Conservation (phyloP, 345 rosid genomes). For the Cochlearia excelsa region DNA sequence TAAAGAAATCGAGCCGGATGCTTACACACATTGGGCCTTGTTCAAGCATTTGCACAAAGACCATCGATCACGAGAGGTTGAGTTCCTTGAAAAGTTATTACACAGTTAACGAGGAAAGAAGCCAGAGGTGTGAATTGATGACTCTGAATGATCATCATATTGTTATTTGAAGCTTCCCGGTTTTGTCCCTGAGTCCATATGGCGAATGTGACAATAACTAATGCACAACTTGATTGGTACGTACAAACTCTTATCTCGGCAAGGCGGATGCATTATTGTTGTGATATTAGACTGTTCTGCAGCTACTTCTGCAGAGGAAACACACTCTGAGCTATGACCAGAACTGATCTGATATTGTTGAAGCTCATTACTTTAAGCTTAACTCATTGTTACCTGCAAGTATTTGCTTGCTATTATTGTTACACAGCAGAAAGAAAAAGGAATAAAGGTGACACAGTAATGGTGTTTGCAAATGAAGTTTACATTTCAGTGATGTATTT, state of each 20-base stretch:
- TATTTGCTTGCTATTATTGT: background rate
- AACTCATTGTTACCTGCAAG: conserved; percentile 21
- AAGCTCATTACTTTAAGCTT: conserved; percentile 25
- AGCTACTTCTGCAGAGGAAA: conserved; percentile 29
- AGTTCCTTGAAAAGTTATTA: conserved; percentile 48
- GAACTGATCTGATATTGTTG: conserved; percentile 19
- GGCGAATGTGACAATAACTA: conserved; percentile 18
- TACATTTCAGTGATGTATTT: background rate
- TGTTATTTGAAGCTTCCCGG: conserved; percentile 22
- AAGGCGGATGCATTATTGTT: conserved; percentile 27
- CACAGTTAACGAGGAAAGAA: conserved; percentile 29
- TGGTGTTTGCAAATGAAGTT: background rate
- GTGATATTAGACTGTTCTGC: conserved; percentile 14
- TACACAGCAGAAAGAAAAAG: background rate
- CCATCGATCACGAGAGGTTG: conserved; percentile 43
- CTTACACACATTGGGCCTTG: conserved; percentile 50
- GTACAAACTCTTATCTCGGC: conserved; percentile 1
- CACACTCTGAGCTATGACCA: conserved; percentile 27
- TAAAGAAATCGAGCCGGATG: conserved; percentile 57
- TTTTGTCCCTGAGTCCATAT: conserved; percentile 19
- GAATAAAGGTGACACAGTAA: too few relatives aligned
- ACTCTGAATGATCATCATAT: conserved; percentile 11
- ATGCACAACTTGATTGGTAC: conserved; percentile 32
- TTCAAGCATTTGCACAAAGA: conserved; percentile 56
- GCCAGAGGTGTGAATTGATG: background rate